phyloP scores from a whole-genome alignment of 1,284 basidiomycete species.

The Malassezia cuniculi region DNA sequence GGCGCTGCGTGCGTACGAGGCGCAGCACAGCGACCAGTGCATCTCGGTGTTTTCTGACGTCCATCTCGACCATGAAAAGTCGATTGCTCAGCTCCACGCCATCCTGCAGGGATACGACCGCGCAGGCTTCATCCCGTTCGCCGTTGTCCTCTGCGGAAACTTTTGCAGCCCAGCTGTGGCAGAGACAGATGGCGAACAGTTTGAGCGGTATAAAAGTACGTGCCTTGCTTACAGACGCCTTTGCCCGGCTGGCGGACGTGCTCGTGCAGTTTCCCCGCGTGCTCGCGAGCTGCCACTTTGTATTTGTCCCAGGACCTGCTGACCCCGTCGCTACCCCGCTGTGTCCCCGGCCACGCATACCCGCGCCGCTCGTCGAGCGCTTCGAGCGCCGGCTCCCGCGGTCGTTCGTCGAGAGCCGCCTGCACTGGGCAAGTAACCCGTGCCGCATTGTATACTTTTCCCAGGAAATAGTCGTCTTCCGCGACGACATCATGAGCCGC shows the following conservation, averaged over 20 bases:
- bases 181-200: conserved; percentile 60
- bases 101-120: conserved; percentile 86
- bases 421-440: conserved; percentile 69
- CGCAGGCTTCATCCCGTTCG: conserved; percentile 61
- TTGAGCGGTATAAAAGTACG: conserved; percentile 70
- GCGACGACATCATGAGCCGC: conserved; percentile 83
- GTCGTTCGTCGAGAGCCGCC: conserved; percentile 9
- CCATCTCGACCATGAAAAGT: conserved; percentile 78
- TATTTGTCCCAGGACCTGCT: conserved; percentile 83
- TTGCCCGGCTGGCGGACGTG: conserved; percentile 71
- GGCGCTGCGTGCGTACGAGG: conserved; percentile 27
- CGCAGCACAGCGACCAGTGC: conserved; percentile 50
- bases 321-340: conserved; percentile 58
- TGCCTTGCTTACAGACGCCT: conserved; percentile 55
- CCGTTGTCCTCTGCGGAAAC: conserved; percentile 87
- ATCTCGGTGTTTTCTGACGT: conserved; percentile 88
- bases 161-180: conserved; percentile 60
- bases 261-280: conserved; percentile 67
- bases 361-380: conserved; percentile 55
- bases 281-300: conserved; percentile 67
- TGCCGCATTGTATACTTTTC: conserved; percentile 88
- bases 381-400: conserved; percentile 18
- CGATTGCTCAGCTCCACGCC: conserved; percentile 62
- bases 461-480: conserved; percentile 85
- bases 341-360: conserved; percentile 56